These are phyloP conservation scores for Astraeus odoratus DNA, from an alignment of 768 basidiomycete species.

Conservation along the genomic window DNA sequence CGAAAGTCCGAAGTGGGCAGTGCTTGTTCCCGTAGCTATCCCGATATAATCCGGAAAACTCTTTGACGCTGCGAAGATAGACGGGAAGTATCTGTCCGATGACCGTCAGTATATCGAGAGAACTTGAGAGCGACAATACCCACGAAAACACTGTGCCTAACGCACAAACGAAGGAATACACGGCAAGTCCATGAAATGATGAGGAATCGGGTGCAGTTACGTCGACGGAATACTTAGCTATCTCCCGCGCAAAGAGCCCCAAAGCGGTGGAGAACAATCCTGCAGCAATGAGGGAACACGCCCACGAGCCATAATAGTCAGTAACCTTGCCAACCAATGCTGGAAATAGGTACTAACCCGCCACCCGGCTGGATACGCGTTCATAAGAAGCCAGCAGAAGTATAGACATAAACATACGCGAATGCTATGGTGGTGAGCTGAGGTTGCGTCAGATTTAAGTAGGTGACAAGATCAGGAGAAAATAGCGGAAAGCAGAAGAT, in stretches of 20 bases:
- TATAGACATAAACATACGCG: slow-evolving; percentile 42
- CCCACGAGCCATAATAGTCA: slow-evolving; percentile 61
- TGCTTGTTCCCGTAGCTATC: slow-evolving; percentile 56
- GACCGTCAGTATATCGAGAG: not conserved
- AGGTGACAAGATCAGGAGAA: slow-evolving; percentile 52
- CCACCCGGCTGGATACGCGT: slow-evolving; percentile 53
- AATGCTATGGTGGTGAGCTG: slow-evolving; percentile 74
- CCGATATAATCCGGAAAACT: slow-evolving; percentile 61
- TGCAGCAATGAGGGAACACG: slow-evolving; percentile 58
- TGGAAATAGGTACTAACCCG: slow-evolving; percentile 74
- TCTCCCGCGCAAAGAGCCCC: slow-evolving; percentile 52
- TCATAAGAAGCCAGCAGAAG: slow-evolving; percentile 1
- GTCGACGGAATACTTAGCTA: slow-evolving; percentile 38
- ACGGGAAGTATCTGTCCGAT: slow-evolving; percentile 61
- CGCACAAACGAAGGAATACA: slow-evolving; percentile 57
- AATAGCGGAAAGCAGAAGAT: slow-evolving; percentile 76
- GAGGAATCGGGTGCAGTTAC: slow-evolving; percentile 31
- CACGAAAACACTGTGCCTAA: slow-evolving; percentile 70
- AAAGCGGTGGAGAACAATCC: slow-evolving; percentile 55
- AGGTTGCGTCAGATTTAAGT: slow-evolving; percentile 62
- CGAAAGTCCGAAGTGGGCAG: slow-evolving; percentile 76
- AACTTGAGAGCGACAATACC: slow-evolving; percentile 21
- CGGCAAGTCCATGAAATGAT: slow-evolving; percentile 46
- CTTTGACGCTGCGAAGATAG: slow-evolving; percentile 69
- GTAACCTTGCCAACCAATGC: slow-evolving; percentile 62